Evolutionary conservation across 441 rosid genomes (phyloP).

Genomic region (Pelargonium myrrhifolium): DNA sequence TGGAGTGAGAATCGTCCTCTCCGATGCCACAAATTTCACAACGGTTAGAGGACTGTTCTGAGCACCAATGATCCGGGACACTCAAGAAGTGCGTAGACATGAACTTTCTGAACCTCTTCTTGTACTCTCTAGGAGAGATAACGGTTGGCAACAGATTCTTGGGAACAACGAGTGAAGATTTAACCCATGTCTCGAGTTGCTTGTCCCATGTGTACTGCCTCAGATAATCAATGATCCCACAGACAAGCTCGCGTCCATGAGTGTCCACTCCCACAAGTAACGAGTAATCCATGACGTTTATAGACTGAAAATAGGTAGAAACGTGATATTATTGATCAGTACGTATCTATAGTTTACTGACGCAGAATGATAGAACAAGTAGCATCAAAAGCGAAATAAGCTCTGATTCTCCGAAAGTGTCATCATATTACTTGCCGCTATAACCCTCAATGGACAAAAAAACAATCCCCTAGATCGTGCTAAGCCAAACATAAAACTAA

Average conservation of each 20-base stretch:
- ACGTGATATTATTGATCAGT: constrained; percentile 6
- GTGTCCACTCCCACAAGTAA: constrained; percentile 81
- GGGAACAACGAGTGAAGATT: constrained; percentile 75
- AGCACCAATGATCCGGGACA: constrained; percentile 90
- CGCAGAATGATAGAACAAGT: too few relatives aligned
- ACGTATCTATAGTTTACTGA: background rate
- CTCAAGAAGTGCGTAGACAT: constrained; percentile 75
- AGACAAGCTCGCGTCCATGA: constrained; percentile 63
- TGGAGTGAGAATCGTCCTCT: constrained; percentile 19
- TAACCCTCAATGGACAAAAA: too few relatives aligned
- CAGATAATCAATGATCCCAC: constrained; percentile 93
- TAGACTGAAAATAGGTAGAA: constrained; percentile 40
- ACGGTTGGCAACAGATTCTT: constrained; percentile 77
- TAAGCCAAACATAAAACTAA: too few relatives aligned
- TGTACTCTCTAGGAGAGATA: constrained; percentile 85
- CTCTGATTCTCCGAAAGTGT: too few relatives aligned
- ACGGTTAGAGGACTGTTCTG: constrained; percentile 28
- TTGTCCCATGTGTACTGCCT: constrained; percentile 63
- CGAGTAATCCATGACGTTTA: constrained; percentile 97
- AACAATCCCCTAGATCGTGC: too few relatives aligned
- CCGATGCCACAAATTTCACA: constrained; percentile 36
- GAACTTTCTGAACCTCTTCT: constrained; percentile 29
- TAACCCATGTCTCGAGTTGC: constrained; percentile 97
- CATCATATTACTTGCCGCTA: too few relatives aligned
- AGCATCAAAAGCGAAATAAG: too few relatives aligned